Percentiles rank a stretch among this genome's conserved stretches.
Conservation (phyloP, 2,329 filamentous ascomycete genomes). For the Polytolypa hystricis region DNA sequence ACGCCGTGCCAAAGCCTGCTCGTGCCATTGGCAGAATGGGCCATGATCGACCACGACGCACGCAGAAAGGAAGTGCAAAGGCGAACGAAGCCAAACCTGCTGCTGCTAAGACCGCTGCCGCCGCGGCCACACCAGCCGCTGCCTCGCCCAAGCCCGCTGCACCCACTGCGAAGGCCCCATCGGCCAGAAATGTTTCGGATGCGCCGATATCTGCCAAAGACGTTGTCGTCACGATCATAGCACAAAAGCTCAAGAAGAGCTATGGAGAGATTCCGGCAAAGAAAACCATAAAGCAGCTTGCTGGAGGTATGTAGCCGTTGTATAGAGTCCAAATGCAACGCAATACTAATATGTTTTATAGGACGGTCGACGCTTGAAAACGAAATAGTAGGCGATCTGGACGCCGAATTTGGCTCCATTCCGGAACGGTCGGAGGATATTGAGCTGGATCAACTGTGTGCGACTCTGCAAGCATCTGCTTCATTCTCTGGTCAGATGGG, state of each 20-base stretch:
- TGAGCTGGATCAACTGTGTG: conserved; percentile 87
- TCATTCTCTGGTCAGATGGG: conserved; percentile 89
- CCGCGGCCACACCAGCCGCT: conserved; percentile 31
- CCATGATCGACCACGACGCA: background rate
- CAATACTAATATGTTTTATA: conserved; percentile 26
- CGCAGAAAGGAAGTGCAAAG: conserved; percentile 42
- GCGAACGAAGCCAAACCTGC: conserved; percentile 69
- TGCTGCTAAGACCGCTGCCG: conserved; percentile 27
- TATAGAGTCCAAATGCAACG: conserved; percentile 6
- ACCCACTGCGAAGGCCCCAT: conserved; percentile 70
- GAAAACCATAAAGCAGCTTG: conserved; percentile 97
- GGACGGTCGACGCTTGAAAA: conserved; percentile 98
- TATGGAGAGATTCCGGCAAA: conserved; percentile 76
- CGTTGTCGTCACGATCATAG: conserved; percentile 76
- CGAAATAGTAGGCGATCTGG: conserved; percentile 92
- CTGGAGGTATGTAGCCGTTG: conserved; percentile 63
- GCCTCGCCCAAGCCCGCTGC: conserved; percentile 46
- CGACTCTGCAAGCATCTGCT: conserved; percentile 81
- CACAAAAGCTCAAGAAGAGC: conserved; percentile 95
- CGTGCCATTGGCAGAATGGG: conserved; percentile 5
- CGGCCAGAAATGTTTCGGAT: conserved; percentile 60
- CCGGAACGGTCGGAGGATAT: conserved; percentile 98
- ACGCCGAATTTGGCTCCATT: conserved; percentile 96
- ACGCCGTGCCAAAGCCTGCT: conserved; percentile 27
- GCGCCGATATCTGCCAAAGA: conserved; percentile 79